phyloP scores from a whole-genome alignment of 2,329 filamentous ascomycete genomes.

The Aspergillus novoparasiticus region DNA sequence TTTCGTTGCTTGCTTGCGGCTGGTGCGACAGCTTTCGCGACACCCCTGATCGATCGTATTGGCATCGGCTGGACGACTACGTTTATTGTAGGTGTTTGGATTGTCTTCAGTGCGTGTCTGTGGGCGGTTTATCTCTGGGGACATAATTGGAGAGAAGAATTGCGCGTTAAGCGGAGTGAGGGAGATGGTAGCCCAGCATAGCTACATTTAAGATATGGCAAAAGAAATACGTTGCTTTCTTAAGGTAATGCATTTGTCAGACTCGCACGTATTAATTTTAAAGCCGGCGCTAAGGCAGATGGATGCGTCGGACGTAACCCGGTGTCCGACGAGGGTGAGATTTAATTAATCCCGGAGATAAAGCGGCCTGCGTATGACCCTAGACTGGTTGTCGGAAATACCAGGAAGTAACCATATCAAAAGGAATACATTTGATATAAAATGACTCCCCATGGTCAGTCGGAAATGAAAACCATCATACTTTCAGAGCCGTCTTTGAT shows the following conservation, averaged over 20 bases:
- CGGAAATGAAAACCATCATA: too few species aligned
- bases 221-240: neutral
- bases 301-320: too few species aligned
- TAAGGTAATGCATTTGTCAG: neutral
- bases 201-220: neutral
- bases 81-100: conserved; percentile 24
- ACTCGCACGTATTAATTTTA: too few species aligned
- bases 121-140: conserved; percentile 24
- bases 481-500: too few species aligned
- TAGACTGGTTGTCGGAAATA: too few species aligned
- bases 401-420: too few species aligned
- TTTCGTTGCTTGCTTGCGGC: conserved; percentile 28
- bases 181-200: neutral
- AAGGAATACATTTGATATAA: too few species aligned
- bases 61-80: conserved; percentile 30
- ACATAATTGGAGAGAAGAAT: conserved; percentile 17
- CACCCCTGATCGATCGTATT: conserved; percentile 26
- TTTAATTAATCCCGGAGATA: too few species aligned
- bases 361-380: too few species aligned
- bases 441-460: too few species aligned
- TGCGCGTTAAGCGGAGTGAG: neutral
- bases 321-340: too few species aligned
- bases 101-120: conserved; percentile 23
- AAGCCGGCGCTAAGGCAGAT: too few species aligned
- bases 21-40: conserved; percentile 23